A percentile compares a stretch with the other conserved stretches of the same genome.
These are phyloP conservation scores for Eucalyptus grandis DNA, from an alignment of 345 rosid genomes.

Conservation along the genomic window DNA sequence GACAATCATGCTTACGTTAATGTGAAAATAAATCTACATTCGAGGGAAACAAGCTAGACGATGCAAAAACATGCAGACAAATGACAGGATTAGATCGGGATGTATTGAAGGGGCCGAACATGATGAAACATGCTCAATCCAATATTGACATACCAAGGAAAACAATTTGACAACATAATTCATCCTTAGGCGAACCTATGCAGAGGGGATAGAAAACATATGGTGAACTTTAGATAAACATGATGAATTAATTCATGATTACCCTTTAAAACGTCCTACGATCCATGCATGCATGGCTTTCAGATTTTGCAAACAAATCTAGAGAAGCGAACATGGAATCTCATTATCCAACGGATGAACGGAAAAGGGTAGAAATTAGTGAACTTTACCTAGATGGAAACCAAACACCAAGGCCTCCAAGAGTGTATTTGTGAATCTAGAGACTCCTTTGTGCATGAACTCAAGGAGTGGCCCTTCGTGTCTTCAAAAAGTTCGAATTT, in stretches of 20 bases:
- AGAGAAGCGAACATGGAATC: not conserved
- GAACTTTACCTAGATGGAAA: not conserved
- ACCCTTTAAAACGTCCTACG: no score
- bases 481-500: not conserved
- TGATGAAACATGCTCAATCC: not conserved
- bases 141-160: not conserved
- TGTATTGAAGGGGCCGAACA: no score
- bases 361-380: not conserved
- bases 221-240: no score
- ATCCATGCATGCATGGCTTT: not conserved
- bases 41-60: not conserved
- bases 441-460: not conserved
- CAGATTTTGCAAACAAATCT: not conserved
- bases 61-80: not conserved
- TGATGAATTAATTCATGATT: not conserved
- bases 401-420: not conserved
- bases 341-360: not conserved
- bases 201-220: no score
- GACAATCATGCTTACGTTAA: not conserved
- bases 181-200: not conserved
- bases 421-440: not conserved
- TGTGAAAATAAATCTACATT: accelerated
- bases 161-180: not conserved
- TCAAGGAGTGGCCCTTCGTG: not conserved
- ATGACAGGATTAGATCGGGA: accelerated